Evolutionary conservation across 2,329 filamentous ascomycete species (phyloP).

Genomic region (Ilyonectria sp.): DNA sequence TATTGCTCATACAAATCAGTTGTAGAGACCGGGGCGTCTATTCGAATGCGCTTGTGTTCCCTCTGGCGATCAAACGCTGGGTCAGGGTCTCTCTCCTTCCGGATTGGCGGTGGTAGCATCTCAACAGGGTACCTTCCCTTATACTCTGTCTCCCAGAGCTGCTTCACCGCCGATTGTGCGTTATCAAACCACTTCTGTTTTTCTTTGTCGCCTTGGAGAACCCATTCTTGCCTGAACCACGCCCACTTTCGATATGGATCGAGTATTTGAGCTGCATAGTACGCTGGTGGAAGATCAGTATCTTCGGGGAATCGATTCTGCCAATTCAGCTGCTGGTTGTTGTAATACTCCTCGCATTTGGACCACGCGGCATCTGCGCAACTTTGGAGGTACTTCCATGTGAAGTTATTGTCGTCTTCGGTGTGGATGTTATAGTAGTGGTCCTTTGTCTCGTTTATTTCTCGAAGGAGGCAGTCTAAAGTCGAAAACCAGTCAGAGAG

Average conservation of each 20-base stretch:
- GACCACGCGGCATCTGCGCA: constrained; percentile 1
- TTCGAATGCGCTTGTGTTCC: background rate
- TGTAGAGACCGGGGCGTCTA: background rate
- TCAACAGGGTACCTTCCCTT: background rate
- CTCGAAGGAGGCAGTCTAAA: background rate
- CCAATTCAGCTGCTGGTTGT: no score
- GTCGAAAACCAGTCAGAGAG: background rate
- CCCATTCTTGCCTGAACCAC: background rate
- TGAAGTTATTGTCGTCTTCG: background rate
- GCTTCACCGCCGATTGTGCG: background rate
- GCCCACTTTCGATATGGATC: background rate
- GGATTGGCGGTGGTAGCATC: background rate
- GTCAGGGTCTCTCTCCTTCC: background rate
- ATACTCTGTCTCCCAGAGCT: background rate
- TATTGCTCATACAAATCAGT: constrained; percentile 2
- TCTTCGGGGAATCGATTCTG: background rate
- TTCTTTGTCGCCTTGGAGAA: background rate
- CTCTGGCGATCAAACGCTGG: background rate
- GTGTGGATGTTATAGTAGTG: background rate
- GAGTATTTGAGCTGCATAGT: background rate
- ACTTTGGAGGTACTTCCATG: background rate
- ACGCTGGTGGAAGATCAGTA: background rate
- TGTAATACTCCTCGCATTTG: background rate
- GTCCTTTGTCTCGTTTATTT: background rate
- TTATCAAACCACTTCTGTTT: background rate